These are phyloP conservation scores for Hanseniaspora singularis DNA, from an alignment of 805 yeast genomes.

Conservation along the genomic window DNA sequence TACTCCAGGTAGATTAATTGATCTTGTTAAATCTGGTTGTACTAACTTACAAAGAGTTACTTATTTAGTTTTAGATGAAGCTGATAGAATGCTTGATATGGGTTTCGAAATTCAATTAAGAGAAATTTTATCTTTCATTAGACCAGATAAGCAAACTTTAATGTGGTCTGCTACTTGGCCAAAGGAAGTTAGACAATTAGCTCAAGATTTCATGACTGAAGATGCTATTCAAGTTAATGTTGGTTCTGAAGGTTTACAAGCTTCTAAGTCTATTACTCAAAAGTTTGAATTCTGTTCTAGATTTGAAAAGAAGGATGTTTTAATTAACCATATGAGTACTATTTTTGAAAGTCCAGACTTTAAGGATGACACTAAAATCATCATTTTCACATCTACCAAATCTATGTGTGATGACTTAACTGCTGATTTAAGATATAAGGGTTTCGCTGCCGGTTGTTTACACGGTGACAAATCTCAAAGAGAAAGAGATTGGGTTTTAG, in stretches of 20 bases:
- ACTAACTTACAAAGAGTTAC: constrained; percentile 94
- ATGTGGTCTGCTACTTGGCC: constrained; percentile 99
- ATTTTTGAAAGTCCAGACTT: constrained; percentile 53
- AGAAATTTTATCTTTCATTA: constrained; percentile 92
- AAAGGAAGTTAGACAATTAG: constrained; percentile 86
- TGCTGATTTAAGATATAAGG: constrained; percentile 80
- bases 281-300: constrained; percentile 81
- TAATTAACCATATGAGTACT: constrained; percentile 67
- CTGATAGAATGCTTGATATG: constrained; percentile 99
- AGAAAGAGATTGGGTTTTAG: constrained; percentile 97
- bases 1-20: constrained; percentile 97
- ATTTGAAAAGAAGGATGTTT: constrained; percentile 87
- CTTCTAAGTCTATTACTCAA: constrained; percentile 93
- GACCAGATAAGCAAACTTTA: constrained; percentile 98
- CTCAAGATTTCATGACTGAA: constrained; percentile 67
- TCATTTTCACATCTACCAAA: constrained; percentile 92
- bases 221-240: constrained; percentile 94
- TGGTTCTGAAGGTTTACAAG: constrained; percentile 91
- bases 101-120: constrained; percentile 99
- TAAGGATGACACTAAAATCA: constrained; percentile 46
- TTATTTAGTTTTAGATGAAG: constrained; percentile 94
- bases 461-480: constrained; percentile 97
- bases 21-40: constrained; percentile 89
- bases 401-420: constrained; percentile 96
- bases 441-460: constrained; percentile 97